Percentiles rank a stretch among this genome's conserved stretches.
Evolutionary conservation across 192 early-diverging fungal species (phyloP).

Genomic region (Pilobolus umbonatus): DNA sequence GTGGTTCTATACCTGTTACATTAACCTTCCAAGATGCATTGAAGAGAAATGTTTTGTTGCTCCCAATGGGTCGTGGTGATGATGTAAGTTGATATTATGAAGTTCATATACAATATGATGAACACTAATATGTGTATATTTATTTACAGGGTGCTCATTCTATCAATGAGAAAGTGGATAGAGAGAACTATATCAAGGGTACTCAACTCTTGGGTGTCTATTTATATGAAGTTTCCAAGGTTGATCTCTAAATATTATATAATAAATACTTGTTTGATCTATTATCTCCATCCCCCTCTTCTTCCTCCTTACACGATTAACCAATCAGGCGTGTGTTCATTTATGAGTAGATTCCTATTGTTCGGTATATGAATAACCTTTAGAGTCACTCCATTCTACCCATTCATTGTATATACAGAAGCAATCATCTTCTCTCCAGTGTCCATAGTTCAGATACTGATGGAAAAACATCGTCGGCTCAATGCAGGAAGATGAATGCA

Average conservation of each 20-base stretch:
- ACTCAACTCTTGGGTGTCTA: conserved; percentile 92
- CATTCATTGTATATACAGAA: too few species aligned
- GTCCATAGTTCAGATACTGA: too few species aligned
- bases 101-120: not conserved
- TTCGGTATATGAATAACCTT: too few species aligned
- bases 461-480: too few species aligned
- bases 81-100: conserved; percentile 45
- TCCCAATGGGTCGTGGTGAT: conserved; percentile 93
- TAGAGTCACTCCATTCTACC: too few species aligned
- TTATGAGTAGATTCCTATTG: too few species aligned
- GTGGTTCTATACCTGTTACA: conserved; percentile 96
- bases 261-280: too few species aligned
- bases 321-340: too few species aligned
- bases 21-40: conserved; percentile 96
- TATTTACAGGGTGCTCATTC: conserved; percentile 82
- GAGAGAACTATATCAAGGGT: conserved; percentile 89
- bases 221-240: conserved; percentile 76
- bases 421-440: too few species aligned
- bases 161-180: conserved; percentile 95
- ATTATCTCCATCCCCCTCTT: too few species aligned
- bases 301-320: too few species aligned
- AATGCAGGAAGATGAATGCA: too few species aligned
- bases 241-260: conserved; percentile 1
- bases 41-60: conserved; percentile 81
- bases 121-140: not conserved